phyloP scores from a whole-genome alignment of 2,329 filamentous ascomycete genomes.

The Trichoderma koningiopsis region DNA sequence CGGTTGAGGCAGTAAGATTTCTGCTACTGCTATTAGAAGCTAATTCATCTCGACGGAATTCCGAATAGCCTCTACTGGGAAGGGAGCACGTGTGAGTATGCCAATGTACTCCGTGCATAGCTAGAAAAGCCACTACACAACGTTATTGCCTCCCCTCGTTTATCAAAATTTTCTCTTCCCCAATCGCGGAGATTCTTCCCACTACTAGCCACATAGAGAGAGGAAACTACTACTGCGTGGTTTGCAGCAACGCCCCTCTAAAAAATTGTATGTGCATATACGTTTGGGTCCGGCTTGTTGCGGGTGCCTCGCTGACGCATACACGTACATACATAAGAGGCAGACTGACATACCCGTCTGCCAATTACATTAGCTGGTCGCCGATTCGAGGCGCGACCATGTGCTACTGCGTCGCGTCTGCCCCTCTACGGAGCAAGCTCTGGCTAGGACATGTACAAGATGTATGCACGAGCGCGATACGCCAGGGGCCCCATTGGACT shows the following conservation, averaged over 20 bases:
- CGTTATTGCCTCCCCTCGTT: background rate
- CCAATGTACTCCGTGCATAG: slow-evolving; percentile 1
- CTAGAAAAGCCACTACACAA: background rate
- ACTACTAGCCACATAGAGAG: background rate
- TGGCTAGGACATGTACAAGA: background rate
- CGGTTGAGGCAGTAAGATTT: background rate
- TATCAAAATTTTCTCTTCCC: background rate
- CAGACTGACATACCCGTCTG: background rate
- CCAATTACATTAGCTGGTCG: slow-evolving; percentile 1
- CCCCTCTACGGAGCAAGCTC: slow-evolving; percentile 14
- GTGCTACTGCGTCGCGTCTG: slow-evolving; percentile 21
- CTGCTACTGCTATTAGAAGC: background rate
- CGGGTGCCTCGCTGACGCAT: slow-evolving; percentile 17
- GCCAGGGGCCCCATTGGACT: slow-evolving; percentile 23
- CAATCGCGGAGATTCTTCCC: slow-evolving; percentile 5
- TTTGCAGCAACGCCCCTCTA: slow-evolving; percentile 21
- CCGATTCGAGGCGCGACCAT: slow-evolving; percentile 21
- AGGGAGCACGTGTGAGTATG: background rate
- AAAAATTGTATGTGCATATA: slow-evolving; percentile 5
- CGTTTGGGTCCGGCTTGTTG: slow-evolving; percentile 16
- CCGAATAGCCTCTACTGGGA: background rate
- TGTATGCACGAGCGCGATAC: slow-evolving; percentile 7
- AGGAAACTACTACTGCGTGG: background rate
- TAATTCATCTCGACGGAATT: background rate
- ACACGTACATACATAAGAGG: slow-evolving; percentile 1